A percentile compares a stretch with the other conserved stretches of the same genome.
phyloP scores from a whole-genome alignment of 352 stramenopile species.

The Thalassiosira oceanica region DNA sequence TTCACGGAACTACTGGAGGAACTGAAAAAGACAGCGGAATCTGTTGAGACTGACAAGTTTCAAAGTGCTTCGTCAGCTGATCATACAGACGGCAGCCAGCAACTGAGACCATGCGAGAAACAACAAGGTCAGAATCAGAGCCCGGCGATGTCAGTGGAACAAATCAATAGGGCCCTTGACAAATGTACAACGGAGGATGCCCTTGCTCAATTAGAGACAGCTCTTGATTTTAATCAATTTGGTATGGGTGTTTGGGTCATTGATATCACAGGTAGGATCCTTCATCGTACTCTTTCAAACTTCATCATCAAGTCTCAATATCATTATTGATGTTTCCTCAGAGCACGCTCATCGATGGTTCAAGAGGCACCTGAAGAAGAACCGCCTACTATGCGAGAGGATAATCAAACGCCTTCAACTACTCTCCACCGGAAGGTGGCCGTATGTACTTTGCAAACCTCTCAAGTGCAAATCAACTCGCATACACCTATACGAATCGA shows the following conservation, averaged over 20 bases:
- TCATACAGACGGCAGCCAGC: neutral
- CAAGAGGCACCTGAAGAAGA: slow-evolving; percentile 36
- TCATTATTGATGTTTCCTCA: too few relatives aligned
- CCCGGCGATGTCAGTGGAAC: neutral
- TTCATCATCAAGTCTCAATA: slow-evolving; percentile 48
- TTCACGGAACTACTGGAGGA: slow-evolving; percentile 16
- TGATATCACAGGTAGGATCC: slow-evolving; percentile 29
- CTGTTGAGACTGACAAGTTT: neutral
- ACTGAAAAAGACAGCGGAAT: slow-evolving; percentile 1
- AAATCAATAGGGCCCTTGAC: slow-evolving; percentile 4
- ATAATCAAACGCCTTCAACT: slow-evolving; percentile 41
- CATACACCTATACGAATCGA: slow-evolving; percentile 48
- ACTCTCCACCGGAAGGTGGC: slow-evolving; percentile 53
- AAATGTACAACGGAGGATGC: slow-evolving; percentile 19
- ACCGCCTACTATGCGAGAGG: slow-evolving; percentile 39
- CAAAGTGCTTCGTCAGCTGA: neutral
- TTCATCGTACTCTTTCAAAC: slow-evolving; percentile 36
- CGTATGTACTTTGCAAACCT: slow-evolving; percentile 53
- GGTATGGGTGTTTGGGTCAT: slow-evolving; percentile 32
- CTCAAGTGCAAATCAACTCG: slow-evolving; percentile 28
- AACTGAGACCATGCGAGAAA: neutral
- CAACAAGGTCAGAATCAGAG: neutral
- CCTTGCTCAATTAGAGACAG: slow-evolving; percentile 13
- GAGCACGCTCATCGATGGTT: slow-evolving; percentile 57
- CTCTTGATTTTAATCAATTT: too few relatives aligned